phyloP scores from a whole-genome alignment of 1,284 basidiomycete species.

The Mycena citricolor region DNA sequence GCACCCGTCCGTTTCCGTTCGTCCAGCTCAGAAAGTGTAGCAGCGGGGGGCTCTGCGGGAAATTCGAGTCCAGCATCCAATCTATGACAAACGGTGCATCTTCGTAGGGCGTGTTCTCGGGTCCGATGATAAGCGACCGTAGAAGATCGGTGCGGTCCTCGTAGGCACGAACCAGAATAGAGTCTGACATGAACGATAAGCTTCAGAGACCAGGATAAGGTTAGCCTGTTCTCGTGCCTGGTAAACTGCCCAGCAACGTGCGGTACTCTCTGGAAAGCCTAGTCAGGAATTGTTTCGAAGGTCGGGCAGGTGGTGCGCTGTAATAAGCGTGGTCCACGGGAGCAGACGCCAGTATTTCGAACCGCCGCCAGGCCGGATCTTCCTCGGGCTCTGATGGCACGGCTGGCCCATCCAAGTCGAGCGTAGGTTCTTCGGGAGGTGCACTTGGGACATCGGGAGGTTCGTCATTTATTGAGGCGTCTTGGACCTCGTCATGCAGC shows the following conservation, averaged over 20 bases:
- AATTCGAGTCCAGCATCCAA: constrained; percentile 85
- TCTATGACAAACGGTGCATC: constrained; percentile 95
- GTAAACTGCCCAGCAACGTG: constrained; percentile 75
- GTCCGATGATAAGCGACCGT: constrained; percentile 88
- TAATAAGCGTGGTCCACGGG: constrained; percentile 83
- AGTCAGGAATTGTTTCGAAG: constrained; percentile 71
- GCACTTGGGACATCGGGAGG: constrained; percentile 20
- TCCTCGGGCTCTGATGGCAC: constrained; percentile 22
- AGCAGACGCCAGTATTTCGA: constrained; percentile 72
- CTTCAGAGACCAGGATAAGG: neutral
- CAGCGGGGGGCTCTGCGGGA: constrained; percentile 82
- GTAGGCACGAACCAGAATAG: constrained; percentile 70
- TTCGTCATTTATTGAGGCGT: constrained; percentile 12
- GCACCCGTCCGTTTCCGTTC: constrained; percentile 79
- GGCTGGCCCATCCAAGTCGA: constrained; percentile 17
- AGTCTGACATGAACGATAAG: constrained; percentile 42
- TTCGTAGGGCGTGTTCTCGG: constrained; percentile 90
- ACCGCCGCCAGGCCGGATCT: constrained; percentile 66
- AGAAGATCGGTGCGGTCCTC: constrained; percentile 86
- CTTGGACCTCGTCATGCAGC: neutral
- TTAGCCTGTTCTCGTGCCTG: constrained; percentile 50
- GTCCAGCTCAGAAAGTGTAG: constrained; percentile 95
- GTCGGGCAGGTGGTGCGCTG: constrained; percentile 56
- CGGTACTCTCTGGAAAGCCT: constrained; percentile 84
- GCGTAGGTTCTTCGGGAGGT: constrained; percentile 13